Conservation (phyloP, 192 early-diverging fungal genomes). For the Gigaspora rosea region DNA sequence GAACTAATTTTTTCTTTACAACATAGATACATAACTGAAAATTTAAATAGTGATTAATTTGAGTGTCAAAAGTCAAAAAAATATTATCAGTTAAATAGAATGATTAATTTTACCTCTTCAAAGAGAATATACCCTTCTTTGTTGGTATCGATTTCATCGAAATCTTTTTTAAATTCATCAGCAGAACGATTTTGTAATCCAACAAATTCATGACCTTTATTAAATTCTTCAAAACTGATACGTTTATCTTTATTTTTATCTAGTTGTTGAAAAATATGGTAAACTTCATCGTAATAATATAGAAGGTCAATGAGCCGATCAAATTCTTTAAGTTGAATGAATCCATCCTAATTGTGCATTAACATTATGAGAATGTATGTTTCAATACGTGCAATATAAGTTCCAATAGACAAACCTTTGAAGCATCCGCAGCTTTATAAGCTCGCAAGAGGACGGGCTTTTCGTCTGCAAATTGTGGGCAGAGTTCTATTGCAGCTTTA, state of each 20-base stretch:
- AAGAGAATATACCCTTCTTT: conserved; percentile 27
- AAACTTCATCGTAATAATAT: conserved; percentile 16
- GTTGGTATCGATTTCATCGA: conserved; percentile 20
- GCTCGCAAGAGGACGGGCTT: conserved; percentile 28
- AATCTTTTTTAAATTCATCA: conserved; percentile 3
- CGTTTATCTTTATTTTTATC: conserved; percentile 25
- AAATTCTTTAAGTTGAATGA: conserved; percentile 18
- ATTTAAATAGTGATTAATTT: no score
- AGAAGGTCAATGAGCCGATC: conserved; percentile 14
- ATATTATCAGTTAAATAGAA: neutral
- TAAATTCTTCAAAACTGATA: conserved; percentile 21
- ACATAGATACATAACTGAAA: no score
- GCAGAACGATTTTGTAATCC: neutral
- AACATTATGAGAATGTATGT: neutral
- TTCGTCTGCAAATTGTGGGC: conserved; percentile 15
- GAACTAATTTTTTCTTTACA: no score
- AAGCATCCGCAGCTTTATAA: conserved; percentile 26
- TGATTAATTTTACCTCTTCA: conserved; percentile 22
- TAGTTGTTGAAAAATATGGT: conserved; percentile 3
- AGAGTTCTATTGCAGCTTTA: conserved; percentile 18
- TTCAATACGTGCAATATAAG: neutral
- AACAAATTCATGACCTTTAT: conserved; percentile 19
- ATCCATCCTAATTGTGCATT: conserved; percentile 17
- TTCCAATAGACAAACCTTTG: conserved; percentile 6
- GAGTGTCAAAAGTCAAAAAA: neutral